Evolutionary conservation across 805 yeast genomes (phyloP).

Genomic region (Scheffersomyces spartinae): DNA sequence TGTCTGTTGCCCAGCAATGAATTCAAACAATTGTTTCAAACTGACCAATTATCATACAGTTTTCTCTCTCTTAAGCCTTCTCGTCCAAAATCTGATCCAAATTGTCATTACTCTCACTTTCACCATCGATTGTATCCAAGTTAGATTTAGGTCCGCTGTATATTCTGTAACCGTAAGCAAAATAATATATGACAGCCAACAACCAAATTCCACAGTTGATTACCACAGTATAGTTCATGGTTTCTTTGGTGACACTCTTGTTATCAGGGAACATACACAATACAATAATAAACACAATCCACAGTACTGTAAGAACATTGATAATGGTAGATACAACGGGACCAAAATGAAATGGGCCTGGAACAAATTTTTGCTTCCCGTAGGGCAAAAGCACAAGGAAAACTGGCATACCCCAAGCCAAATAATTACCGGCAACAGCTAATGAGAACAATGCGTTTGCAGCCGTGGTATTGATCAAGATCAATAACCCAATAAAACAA

Average conservation of each 20-base stretch:
- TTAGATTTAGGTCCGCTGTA: slow-evolving; percentile 42
- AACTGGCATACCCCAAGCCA: slow-evolving; percentile 56
- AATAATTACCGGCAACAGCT: slow-evolving; percentile 48
- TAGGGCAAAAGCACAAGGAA: slow-evolving; percentile 37
- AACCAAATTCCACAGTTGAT: slow-evolving; percentile 53
- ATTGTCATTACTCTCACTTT: not conserved
- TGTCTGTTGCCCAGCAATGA: too few species aligned
- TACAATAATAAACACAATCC: slow-evolving; percentile 41
- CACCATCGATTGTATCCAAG: slow-evolving; percentile 4
- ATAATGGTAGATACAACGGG: slow-evolving; percentile 29
- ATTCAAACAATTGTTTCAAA: too few species aligned
- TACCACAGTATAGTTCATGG: slow-evolving; percentile 64
- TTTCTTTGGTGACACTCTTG: slow-evolving; percentile 23
- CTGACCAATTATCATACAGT: too few species aligned
- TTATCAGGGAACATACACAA: slow-evolving; percentile 53
- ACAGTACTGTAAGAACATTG: slow-evolving; percentile 35
- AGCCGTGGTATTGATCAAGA: slow-evolving; percentile 48
- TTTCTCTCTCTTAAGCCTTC: slow-evolving; percentile 1
- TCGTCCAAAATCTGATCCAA: slow-evolving; percentile 1
- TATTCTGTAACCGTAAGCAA: slow-evolving; percentile 37
- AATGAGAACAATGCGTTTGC: slow-evolving; percentile 60
- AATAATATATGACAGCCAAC: slow-evolving; percentile 40
- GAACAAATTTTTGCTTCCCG: slow-evolving; percentile 40
- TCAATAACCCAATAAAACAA: slow-evolving; percentile 43
- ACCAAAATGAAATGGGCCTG: slow-evolving; percentile 63